Evolutionary conservation across 2,329 filamentous ascomycete genomes (phyloP), one percentile per base, ranked within the genome.

Genomic region (Pleochaeta shiraiana): DNA sequence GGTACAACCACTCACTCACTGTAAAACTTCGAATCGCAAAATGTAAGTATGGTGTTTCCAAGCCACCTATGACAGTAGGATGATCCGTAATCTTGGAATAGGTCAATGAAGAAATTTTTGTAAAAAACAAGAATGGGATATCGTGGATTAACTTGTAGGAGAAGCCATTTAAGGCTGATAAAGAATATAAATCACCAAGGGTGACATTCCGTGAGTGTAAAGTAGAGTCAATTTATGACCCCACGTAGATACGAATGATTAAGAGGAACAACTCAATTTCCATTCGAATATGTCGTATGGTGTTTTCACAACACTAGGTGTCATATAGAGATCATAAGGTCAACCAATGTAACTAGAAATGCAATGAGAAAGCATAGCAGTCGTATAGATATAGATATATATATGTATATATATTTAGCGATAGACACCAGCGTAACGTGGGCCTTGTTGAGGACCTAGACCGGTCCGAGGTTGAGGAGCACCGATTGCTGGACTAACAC

Each of bases 401-500:
- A 67, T 61, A 65, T 45, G 14, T 62, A 59, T 33, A 34, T 30
- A 67, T 65, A 62, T 50, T 75, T 74, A 85, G 71, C 83, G 83
- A 74, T 82, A 87, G 69, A 77, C 74, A 69, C 77, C 77, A 69
- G 77, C 78, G 72, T 81, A 86, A 65, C 83, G 80, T 70, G 81
- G 75, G 65, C 75, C 75, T 65, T 79, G 79, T 63, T 82, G 80
- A 67, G 79, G 79, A 73, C 84, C 74, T 69, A 78, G 79, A 73
- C 84, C 74, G 69, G 78, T 79, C 61, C 79, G 78, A 67, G 76
- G 83, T 64, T 64, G 66, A 34, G 69, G 66, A 67, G 75, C 72
- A 28, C 77, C 76, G 70, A 88, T 79, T 66, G 83, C 79, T 66
- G 85, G 80, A 24, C 88, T 87, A 69, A 84, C 82, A 33, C 88